Conservation (phyloP, 1,284 basidiomycete species). For the Ustilago bromivora region DNA sequence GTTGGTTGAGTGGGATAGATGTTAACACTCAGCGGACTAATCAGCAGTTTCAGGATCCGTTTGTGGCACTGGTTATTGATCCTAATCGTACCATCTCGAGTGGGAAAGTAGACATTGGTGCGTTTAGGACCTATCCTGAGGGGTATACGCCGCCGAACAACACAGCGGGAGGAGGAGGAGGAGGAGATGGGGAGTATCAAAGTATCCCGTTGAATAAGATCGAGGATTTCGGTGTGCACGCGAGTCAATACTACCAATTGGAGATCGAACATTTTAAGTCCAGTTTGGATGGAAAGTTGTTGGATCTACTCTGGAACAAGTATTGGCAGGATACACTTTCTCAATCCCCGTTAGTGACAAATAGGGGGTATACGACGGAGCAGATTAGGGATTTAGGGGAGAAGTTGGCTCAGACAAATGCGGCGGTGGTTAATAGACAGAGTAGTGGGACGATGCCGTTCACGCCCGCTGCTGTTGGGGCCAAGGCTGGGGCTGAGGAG, state of each 20-base stretch:
- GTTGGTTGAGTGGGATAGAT: slow-evolving; percentile 98
- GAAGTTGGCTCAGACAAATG: slow-evolving; percentile 75
- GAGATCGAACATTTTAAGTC: slow-evolving; percentile 96
- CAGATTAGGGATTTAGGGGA: slow-evolving; percentile 88
- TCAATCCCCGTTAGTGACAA: slow-evolving; percentile 88
- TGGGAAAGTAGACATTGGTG: slow-evolving; percentile 97
- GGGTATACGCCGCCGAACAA: slow-evolving; percentile 73
- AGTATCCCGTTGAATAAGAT: slow-evolving; percentile 80
- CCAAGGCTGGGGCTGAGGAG: too few relatives aligned
- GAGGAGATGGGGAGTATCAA: slow-evolving; percentile 76
- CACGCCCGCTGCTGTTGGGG: not conserved
- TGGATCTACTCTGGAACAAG: slow-evolving; percentile 96
- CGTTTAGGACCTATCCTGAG: slow-evolving; percentile 95
- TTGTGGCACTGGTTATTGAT: slow-evolving; percentile 97
- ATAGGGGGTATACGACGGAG: slow-evolving; percentile 88
- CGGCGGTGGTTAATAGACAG: not conserved
- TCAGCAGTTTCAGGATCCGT: slow-evolving; percentile 94
- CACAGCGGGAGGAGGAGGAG: slow-evolving; percentile 68
- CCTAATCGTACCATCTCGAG: slow-evolving; percentile 97
- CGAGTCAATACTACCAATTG: slow-evolving; percentile 93
- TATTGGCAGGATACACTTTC: slow-evolving; percentile 98
- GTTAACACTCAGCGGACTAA: slow-evolving; percentile 95
- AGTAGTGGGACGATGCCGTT: slow-evolving; percentile 1
- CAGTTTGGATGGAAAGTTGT: slow-evolving; percentile 83
- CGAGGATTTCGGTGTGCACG: slow-evolving; percentile 82